Conservation (phyloP, 345 rosid genomes). For the Rhodamnia argentea region DNA sequence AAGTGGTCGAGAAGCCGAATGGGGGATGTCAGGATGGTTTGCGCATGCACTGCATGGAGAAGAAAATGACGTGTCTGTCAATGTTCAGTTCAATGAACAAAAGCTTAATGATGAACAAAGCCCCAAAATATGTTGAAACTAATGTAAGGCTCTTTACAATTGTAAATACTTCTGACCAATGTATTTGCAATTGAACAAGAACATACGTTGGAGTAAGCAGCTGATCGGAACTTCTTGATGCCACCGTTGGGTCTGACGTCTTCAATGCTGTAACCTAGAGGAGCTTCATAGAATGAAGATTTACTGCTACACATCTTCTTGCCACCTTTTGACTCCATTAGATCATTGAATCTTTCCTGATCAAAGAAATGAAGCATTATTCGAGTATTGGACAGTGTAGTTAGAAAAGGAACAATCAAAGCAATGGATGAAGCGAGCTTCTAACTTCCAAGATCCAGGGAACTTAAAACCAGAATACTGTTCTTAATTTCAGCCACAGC, state of each 20-base stretch:
- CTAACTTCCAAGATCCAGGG: background rate
- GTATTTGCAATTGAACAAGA: background rate
- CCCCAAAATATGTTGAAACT: background rate
- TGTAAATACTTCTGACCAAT: background rate
- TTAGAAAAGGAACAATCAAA: background rate
- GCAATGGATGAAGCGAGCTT: background rate
- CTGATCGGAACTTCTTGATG: slow-evolving; percentile 85
- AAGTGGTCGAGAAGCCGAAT: slow-evolving; percentile 16
- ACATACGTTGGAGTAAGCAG: slow-evolving; percentile 89
- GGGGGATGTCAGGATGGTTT: slow-evolving; percentile 51
- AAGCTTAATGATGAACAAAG: background rate
- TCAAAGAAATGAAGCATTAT: background rate
- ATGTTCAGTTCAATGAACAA: background rate
- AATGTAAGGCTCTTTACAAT: background rate
- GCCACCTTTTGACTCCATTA: slow-evolving; percentile 88
- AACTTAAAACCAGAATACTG: background rate
- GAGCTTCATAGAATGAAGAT: slow-evolving; percentile 70
- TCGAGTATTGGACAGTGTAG: background rate
- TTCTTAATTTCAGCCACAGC: background rate
- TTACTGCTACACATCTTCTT: slow-evolving; percentile 58
- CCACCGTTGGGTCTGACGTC: slow-evolving; percentile 88
- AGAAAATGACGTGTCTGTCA: background rate
- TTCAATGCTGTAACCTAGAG: slow-evolving; percentile 88
- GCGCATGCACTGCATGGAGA: slow-evolving; percentile 49
- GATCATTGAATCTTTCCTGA: slow-evolving; percentile 49